Conservation (phyloP, 2,329 filamentous ascomycete genomes). For the Penicillium sp. region DNA sequence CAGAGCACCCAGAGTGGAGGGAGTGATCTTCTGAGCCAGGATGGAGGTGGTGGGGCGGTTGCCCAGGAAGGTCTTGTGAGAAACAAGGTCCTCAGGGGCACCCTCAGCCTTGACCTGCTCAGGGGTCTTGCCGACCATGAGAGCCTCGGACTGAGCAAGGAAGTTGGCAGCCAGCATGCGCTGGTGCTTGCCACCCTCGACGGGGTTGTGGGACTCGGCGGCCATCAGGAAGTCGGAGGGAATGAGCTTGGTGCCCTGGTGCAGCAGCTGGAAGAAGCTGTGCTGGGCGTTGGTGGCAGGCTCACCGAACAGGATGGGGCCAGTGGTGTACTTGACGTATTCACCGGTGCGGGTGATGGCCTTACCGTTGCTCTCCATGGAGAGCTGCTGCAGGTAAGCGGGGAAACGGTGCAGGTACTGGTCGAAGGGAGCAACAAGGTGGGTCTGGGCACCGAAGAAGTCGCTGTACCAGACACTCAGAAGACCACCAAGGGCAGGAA, state of each 20-base stretch:
- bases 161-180: slow-evolving; percentile 59
- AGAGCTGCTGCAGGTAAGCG: slow-evolving; percentile 97
- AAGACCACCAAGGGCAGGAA: slow-evolving; percentile 86
- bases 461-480: slow-evolving; percentile 98
- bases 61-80: slow-evolving; percentile 99
- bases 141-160: slow-evolving; percentile 51
- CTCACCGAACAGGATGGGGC: slow-evolving; percentile 94
- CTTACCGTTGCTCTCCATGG: slow-evolving; percentile 99
- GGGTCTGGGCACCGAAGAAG: slow-evolving; percentile 97
- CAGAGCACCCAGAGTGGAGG: slow-evolving; percentile 86
- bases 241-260: slow-evolving; percentile 99
- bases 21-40: slow-evolving; percentile 89
- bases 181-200: slow-evolving; percentile 90
- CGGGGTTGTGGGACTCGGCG: slow-evolving; percentile 93
- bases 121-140: slow-evolving; percentile 57
- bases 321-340: slow-evolving; percentile 96
- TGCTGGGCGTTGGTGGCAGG: slow-evolving; percentile 99
- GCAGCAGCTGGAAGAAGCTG: slow-evolving; percentile 99
- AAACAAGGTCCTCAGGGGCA: slow-evolving; percentile 61
- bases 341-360: slow-evolving; percentile 84
- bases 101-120: slow-evolving; percentile 52
- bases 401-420: slow-evolving; percentile 99
- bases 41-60: slow-evolving; percentile 97
- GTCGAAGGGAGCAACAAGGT: slow-evolving; percentile 96
- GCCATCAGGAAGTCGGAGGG: slow-evolving; percentile 97